Conservation (phyloP, 345 rosid species). For the Syzygium grande region DNA sequence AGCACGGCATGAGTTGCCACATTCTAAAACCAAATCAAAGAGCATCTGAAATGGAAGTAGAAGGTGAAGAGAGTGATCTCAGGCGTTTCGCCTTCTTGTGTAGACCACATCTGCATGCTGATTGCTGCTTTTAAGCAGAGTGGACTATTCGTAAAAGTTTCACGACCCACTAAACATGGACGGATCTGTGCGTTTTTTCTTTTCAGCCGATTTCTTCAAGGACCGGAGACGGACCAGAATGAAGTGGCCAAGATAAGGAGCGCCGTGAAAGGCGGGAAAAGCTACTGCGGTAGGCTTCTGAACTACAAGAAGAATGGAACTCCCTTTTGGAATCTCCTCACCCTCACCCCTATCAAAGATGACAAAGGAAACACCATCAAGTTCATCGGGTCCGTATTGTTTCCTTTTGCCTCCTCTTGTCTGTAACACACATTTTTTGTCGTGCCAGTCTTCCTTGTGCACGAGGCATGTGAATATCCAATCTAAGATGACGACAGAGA, state of each 20-base stretch:
- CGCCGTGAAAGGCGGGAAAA: constrained; percentile 58
- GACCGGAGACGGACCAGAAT: constrained; percentile 65
- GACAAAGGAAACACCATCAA: constrained; percentile 70
- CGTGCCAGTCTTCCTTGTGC: background rate
- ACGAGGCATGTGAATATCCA: background rate
- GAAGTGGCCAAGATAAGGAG: constrained; percentile 78
- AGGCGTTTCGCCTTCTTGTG: background rate
- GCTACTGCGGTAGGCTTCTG: constrained; percentile 86
- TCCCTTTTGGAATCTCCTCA: constrained; percentile 98
- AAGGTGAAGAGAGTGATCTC: background rate
- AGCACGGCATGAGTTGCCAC: background rate
- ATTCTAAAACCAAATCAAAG: background rate
- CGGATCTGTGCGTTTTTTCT: background rate
- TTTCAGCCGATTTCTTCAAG: constrained; percentile 94
- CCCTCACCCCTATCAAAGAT: constrained; percentile 87
- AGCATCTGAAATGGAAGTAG: background rate
- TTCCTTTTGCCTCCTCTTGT: background rate
- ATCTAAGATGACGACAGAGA: background rate
- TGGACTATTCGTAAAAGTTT: background rate
- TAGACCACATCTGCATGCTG: background rate
- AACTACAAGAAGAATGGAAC: constrained; percentile 91
- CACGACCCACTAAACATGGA: background rate
- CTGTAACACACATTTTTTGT: background rate
- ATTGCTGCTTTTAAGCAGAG: background rate
- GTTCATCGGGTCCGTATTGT: constrained; percentile 64